Percentiles rank a stretch among this genome's conserved stretches.
phyloP scores from a whole-genome alignment of 495 filamentous ascomycete genomes.

The Aspergillus mulundensis region DNA sequence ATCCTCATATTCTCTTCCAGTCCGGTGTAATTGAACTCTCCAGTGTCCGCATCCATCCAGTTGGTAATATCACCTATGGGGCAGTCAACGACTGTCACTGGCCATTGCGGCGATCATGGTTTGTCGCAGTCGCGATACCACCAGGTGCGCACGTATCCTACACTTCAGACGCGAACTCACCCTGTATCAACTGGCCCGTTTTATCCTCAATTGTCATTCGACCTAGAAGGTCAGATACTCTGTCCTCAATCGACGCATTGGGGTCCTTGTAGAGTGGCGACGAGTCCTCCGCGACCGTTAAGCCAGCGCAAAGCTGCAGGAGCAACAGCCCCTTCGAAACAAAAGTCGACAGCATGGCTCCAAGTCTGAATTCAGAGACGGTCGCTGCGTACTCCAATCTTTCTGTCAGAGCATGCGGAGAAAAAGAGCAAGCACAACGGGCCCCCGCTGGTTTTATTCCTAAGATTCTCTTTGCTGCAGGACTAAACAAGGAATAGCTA shows the following conservation, averaged over 20 bases:
- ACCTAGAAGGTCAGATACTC: constrained; percentile 59
- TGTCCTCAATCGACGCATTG: constrained; percentile 52
- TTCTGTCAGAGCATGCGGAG: neutral
- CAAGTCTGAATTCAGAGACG: neutral
- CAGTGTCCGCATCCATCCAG: constrained; percentile 59
- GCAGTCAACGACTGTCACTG: neutral
- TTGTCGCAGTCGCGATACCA: too few relatives aligned
- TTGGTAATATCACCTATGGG: constrained; percentile 57
- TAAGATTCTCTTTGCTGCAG: neutral
- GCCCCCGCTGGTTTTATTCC: constrained; percentile 4
- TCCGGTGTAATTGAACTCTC: constrained; percentile 59
- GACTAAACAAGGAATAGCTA: neutral
- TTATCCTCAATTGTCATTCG: constrained; percentile 71
- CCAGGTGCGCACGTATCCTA: neutral
- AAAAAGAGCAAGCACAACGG: neutral
- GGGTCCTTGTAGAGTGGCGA: constrained; percentile 58
- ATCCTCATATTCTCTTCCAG: constrained; percentile 59
- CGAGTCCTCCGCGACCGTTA: constrained; percentile 17
- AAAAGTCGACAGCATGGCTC: constrained; percentile 23
- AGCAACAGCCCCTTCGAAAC: constrained; percentile 29
- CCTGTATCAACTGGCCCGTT: constrained; percentile 61
- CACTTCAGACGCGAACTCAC: constrained; percentile 18
- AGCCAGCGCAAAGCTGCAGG: constrained; percentile 24
- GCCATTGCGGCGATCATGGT: too few relatives aligned
- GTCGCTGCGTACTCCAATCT: neutral